phyloP scores from a whole-genome alignment of 345 rosid genomes.

The Euclidium syriacum region DNA sequence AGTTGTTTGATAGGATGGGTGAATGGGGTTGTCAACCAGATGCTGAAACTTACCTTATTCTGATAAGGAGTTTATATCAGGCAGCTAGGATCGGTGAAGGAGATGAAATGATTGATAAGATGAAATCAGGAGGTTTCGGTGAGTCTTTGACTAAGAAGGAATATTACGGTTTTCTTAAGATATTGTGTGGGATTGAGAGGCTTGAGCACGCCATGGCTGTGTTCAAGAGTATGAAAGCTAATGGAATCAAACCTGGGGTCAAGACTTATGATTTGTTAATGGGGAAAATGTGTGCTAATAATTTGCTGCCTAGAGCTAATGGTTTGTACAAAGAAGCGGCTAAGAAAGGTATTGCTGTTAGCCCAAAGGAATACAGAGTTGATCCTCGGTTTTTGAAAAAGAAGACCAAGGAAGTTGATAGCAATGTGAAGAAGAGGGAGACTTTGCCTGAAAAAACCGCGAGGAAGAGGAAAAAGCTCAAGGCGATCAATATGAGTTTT shows the following conservation, averaged over 20 bases:
- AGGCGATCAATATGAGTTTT: conserved; percentile 77
- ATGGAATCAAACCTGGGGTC: conserved; percentile 67
- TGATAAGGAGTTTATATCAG: conserved; percentile 80
- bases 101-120: conserved; percentile 85
- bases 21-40: conserved; percentile 83
- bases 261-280: conserved; percentile 81
- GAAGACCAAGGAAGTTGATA: conserved; percentile 49
- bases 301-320: conserved; percentile 71
- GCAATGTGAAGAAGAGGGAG: conserved; percentile 80
- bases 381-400: conserved; percentile 63
- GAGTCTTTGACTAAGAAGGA: conserved; percentile 53
- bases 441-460: conserved; percentile 94
- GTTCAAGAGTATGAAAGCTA: conserved; percentile 76
- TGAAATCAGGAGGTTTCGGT: conserved; percentile 71
- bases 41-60: conserved; percentile 51
- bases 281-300: conserved; percentile 63
- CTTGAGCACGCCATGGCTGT: conserved; percentile 83
- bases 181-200: conserved; percentile 94
- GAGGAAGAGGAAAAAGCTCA: conserved; percentile 75
- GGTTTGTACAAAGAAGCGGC: conserved; percentile 62
- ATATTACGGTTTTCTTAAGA: conserved; percentile 67
- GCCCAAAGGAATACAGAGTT: conserved; percentile 65
- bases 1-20: conserved; percentile 65
- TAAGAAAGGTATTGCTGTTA: conserved; percentile 57
- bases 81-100: conserved; percentile 91